Evolutionary conservation across 2,329 filamentous ascomycete species (phyloP).

Genomic region (Alternaria angustiovoidea): DNA sequence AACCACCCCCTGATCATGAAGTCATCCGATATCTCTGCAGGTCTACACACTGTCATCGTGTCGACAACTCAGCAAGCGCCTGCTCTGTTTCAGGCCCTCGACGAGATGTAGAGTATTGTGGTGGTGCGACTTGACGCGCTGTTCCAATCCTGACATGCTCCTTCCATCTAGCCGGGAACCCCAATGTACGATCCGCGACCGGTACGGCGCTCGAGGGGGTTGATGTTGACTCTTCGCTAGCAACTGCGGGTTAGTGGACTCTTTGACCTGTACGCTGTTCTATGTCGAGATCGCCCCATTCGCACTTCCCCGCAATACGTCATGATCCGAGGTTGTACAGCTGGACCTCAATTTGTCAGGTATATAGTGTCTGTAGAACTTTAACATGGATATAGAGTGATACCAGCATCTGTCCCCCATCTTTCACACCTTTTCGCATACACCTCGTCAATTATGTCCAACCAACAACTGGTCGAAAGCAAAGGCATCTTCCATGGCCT

Average conservation of each 20-base stretch:
- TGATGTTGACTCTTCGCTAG: not conserved
- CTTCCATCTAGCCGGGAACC: not conserved
- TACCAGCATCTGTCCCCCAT: not conserved
- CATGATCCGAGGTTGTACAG: constrained; percentile 24
- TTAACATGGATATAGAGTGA: not conserved
- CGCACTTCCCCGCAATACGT: constrained; percentile 26
- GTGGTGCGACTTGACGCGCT: not conserved
- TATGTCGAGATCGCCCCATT: not conserved
- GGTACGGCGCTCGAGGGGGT: not conserved
- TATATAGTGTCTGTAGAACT: not conserved
- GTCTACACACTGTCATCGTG: not conserved
- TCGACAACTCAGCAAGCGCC: not conserved
- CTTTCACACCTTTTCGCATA: not conserved
- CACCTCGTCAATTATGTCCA: constrained; percentile 22
- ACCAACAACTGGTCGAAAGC: constrained; percentile 35
- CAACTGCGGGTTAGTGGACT: not conserved
- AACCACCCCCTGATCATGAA: not conserved
- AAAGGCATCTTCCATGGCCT: constrained; percentile 61
- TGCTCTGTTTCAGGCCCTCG: not conserved
- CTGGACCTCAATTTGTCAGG: not conserved
- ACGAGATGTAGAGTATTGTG: not conserved
- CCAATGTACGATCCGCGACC: not conserved
- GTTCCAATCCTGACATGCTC: not conserved
- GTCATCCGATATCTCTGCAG: not conserved
- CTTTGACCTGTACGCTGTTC: not conserved